These are phyloP conservation scores for Pilasporangium apinafurcum DNA, from an alignment of 352 stramenopile genomes.

Conservation along the genomic window DNA sequence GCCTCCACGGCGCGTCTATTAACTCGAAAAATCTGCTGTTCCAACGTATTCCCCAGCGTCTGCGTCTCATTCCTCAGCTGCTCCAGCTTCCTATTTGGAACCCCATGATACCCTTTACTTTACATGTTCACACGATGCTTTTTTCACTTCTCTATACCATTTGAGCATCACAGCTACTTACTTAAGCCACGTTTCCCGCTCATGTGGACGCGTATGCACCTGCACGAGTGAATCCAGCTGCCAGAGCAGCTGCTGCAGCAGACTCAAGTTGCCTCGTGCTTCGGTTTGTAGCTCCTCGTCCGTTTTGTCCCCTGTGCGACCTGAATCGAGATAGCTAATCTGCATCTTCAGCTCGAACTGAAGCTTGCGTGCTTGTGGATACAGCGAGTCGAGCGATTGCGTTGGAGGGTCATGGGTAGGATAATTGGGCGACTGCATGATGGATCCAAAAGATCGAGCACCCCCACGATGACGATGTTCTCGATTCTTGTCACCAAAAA, in stretches of 20 bases:
- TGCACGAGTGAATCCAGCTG: conserved; percentile 80
- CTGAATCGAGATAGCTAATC: conserved; percentile 78
- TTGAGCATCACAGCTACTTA: conserved; percentile 10
- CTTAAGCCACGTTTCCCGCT: conserved; percentile 78
- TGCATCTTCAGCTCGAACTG: conserved; percentile 89
- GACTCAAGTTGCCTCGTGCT: conserved; percentile 60
- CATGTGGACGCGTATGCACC: conserved; percentile 29
- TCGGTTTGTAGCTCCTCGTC: conserved; percentile 59
- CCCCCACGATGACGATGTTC: too few species aligned
- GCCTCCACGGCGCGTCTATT: conserved; percentile 63
- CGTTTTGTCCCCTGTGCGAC: conserved; percentile 36
- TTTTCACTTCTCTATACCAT: background rate
- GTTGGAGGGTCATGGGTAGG: conserved; percentile 7
- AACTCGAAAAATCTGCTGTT: conserved; percentile 71
- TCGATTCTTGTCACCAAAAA: too few species aligned
- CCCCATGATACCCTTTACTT: background rate
- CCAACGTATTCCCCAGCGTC: conserved; percentile 52
- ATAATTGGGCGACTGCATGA: conserved; percentile 6
- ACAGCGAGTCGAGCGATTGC: conserved; percentile 64
- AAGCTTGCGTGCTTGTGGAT: conserved; percentile 75
- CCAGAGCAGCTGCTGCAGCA: conserved; percentile 71
- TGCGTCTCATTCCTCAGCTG: conserved; percentile 72
- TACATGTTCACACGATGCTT: background rate
- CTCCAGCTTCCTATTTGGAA: conserved; percentile 42
- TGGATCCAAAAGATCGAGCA: conserved; percentile 1